Conservation (phyloP, 176 grass and related monocot genomes). For the Cenchrus americanus region DNA sequence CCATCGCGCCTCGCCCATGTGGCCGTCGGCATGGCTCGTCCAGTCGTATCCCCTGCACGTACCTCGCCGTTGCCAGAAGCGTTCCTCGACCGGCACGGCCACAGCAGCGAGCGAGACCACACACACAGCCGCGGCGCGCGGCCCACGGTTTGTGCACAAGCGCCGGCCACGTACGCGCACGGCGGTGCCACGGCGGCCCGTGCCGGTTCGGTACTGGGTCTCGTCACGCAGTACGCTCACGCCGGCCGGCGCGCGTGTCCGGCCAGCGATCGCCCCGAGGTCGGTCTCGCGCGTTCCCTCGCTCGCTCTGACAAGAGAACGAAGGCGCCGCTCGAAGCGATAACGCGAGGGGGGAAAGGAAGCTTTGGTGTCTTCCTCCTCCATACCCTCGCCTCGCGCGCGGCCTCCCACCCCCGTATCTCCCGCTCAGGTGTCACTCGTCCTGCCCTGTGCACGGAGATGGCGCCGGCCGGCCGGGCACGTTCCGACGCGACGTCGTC, state of each 20-base stretch:
- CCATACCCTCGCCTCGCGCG: not conserved
- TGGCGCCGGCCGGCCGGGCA: constrained; percentile 43
- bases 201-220: constrained; percentile 31
- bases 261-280: not conserved
- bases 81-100: not conserved
- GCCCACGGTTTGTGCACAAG: not conserved
- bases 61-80: not conserved
- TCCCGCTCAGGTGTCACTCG: constrained; percentile 17
- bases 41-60: too few relatives aligned
- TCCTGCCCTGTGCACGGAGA: constrained; percentile 36
- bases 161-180: constrained; percentile 17
- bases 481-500: constrained; percentile 34
- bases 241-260: not conserved
- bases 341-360: constrained; percentile 30
- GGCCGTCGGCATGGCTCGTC: constrained; percentile 21
- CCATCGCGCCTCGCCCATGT: constrained; percentile 18
- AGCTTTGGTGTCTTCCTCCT: constrained; percentile 39
- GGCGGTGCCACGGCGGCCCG: not conserved
- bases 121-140: constrained; percentile 42
- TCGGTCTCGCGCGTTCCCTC: not conserved
- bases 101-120: constrained; percentile 46
- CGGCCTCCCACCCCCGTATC: not conserved
- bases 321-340: constrained; percentile 5
- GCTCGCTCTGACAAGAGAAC: constrained; percentile 10
- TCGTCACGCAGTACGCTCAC: not conserved